Evolutionary conservation across 176 grass and related monocot genomes (phyloP).

Genomic region (Oryza glaberrima): DNA sequence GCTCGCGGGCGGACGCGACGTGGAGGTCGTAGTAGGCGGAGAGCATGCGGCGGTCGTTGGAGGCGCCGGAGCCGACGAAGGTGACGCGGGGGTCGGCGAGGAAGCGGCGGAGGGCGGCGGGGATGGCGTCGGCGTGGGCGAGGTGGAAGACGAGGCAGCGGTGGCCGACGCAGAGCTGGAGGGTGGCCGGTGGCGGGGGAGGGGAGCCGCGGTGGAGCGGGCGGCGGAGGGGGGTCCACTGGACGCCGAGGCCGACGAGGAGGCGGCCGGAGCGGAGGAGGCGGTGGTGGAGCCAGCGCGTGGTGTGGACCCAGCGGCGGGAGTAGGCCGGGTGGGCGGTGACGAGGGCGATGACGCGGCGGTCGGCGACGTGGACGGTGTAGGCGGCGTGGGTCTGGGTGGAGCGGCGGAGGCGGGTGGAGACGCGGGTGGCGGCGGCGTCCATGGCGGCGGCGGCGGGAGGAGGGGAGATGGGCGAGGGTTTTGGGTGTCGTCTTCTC

Average conservation of each 20-base stretch:
- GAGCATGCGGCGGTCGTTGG: conserved; percentile 32
- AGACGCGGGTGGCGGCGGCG: not conserved
- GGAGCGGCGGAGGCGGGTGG: conserved; percentile 35
- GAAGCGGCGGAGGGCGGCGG: conserved; percentile 2
- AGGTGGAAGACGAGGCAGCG: conserved; percentile 56
- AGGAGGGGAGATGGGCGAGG: too few relatives aligned
- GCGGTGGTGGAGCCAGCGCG: conserved; percentile 8
- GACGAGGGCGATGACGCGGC: conserved; percentile 9
- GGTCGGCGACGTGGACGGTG: conserved; percentile 23
- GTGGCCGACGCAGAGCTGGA: conserved; percentile 53
- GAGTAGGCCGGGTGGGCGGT: conserved; percentile 28
- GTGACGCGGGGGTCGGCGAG: conserved; percentile 44
- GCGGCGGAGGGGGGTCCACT: conserved; percentile 17
- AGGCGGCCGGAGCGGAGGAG: not conserved
- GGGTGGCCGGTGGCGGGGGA: conserved; percentile 13
- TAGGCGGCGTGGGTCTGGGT: conserved; percentile 28
- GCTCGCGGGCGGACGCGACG: not conserved
- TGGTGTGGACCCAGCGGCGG: conserved; percentile 37
- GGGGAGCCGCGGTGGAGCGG: not conserved
- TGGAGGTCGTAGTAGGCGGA: conserved; percentile 15
- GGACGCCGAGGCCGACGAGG: conserved; percentile 50
- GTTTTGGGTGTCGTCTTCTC: not conserved
- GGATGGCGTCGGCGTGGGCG: not conserved
- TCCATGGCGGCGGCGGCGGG: conserved; percentile 23
- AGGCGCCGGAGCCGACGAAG: conserved; percentile 35